A percentile compares a stretch with the other conserved stretches of the same genome.
These are phyloP conservation scores for Dioscorea cayenensis DNA, from an alignment of 116 monocot species.

Conservation along the genomic window DNA sequence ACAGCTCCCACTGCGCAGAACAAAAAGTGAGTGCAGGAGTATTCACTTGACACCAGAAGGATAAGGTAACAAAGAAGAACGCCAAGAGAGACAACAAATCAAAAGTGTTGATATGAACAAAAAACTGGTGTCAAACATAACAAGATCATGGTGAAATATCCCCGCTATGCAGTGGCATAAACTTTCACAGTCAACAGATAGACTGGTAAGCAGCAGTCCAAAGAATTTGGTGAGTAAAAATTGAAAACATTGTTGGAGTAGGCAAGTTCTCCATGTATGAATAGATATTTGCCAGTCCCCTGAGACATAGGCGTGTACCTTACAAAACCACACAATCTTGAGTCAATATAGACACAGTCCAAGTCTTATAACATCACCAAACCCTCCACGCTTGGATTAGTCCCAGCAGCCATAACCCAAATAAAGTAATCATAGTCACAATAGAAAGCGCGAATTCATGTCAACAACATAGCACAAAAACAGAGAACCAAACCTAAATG, in stretches of 20 bases:
- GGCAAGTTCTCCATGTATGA: slow-evolving; percentile 54
- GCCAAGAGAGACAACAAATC: neutral
- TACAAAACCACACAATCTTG: slow-evolving; percentile 53
- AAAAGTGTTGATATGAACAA: neutral
- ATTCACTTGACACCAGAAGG: no score
- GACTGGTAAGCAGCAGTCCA: slow-evolving; percentile 79
- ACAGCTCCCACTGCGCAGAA: no score
- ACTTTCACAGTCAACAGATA: neutral
- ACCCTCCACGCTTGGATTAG: slow-evolving; percentile 48
- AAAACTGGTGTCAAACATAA: neutral
- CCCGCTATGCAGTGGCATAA: neutral
- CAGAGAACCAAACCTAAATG: neutral
- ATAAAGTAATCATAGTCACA: neutral
- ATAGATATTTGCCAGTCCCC: slow-evolving; percentile 45
- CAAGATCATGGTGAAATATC: neutral
- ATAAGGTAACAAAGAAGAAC: no score
- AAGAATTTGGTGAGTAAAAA: slow-evolving; percentile 57
- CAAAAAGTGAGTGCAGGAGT: no score
- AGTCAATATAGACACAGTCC: slow-evolving; percentile 67
- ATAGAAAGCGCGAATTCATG: neutral
- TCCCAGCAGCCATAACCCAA: slow-evolving; percentile 62
- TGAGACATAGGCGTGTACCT: slow-evolving; percentile 24
- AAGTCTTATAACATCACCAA: slow-evolving; percentile 72
- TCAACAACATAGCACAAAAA: neutral
- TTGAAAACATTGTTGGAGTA: slow-evolving; percentile 66